Evolutionary conservation across 1,284 basidiomycete species (phyloP).

Genomic region (Trichosporon sp.): DNA sequence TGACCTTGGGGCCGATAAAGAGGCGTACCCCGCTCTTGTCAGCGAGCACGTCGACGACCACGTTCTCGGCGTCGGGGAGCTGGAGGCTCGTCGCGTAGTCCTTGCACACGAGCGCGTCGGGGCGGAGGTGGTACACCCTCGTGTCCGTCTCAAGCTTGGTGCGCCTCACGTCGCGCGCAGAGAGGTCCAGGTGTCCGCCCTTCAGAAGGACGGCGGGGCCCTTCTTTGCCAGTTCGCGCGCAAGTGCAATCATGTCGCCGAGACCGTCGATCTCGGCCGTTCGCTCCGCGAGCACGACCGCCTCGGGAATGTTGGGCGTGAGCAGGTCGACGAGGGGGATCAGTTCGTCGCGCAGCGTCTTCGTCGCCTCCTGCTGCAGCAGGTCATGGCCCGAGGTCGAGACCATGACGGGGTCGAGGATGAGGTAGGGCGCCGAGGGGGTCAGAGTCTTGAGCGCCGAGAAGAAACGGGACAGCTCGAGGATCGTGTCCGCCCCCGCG

Average conservation of each 20-base stretch:
- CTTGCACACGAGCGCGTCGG: slow-evolving; percentile 38
- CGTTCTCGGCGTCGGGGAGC: slow-evolving; percentile 30
- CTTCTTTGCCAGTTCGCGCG: slow-evolving; percentile 63
- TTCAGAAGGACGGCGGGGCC: slow-evolving; percentile 72
- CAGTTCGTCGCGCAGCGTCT: slow-evolving; percentile 61
- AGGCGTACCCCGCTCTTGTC: slow-evolving; percentile 59
- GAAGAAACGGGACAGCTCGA: slow-evolving; percentile 51
- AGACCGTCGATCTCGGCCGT: slow-evolving; percentile 59
- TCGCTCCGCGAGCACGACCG: slow-evolving; percentile 61
- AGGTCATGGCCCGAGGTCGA: slow-evolving; percentile 87
- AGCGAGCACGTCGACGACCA: slow-evolving; percentile 79
- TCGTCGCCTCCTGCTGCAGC: slow-evolving; percentile 62
- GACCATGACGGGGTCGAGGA: slow-evolving; percentile 90
- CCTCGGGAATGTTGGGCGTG: slow-evolving; percentile 87
- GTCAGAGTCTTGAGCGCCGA: slow-evolving; percentile 20
- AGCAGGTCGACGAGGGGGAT: slow-evolving; percentile 74
- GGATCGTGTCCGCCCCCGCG: slow-evolving; percentile 58
- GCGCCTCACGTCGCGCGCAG: slow-evolving; percentile 58
- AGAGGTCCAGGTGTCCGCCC: slow-evolving; percentile 74
- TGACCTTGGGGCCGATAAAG: slow-evolving; percentile 68
- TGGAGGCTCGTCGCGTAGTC: slow-evolving; percentile 30
- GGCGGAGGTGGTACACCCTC: slow-evolving; percentile 30
- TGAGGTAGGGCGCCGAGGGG: slow-evolving; percentile 60
- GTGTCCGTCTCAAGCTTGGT: slow-evolving; percentile 21
- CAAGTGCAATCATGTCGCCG: slow-evolving; percentile 68